These are phyloP conservation scores for Dipodascus albidus DNA, from an alignment of 805 yeast species.

Conservation along the genomic window DNA sequence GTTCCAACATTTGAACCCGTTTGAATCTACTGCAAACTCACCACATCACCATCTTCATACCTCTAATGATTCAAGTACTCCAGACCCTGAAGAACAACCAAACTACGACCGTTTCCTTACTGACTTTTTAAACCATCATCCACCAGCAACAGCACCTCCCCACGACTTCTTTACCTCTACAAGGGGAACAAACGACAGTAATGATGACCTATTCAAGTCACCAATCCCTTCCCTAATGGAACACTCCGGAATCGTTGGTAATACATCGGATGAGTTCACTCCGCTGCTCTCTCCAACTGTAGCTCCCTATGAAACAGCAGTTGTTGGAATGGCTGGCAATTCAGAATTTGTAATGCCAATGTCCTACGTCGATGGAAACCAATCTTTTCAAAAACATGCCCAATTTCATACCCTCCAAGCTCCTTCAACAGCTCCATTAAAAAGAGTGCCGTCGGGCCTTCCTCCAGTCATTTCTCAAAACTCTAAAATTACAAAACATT, in stretches of 20 bases:
- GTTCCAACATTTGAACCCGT: neutral
- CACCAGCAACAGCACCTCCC: neutral
- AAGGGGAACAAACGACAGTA: neutral
- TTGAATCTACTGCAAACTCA: neutral
- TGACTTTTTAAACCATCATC: neutral
- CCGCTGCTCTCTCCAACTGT: constrained; percentile 71
- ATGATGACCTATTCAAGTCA: neutral
- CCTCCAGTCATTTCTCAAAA: neutral
- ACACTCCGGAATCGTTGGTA: neutral
- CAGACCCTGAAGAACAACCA: neutral
- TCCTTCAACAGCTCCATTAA: too few relatives aligned
- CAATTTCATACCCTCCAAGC: neutral
- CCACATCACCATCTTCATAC: neutral
- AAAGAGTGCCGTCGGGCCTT: neutral
- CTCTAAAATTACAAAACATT: constrained; percentile 10
- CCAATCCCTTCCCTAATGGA: neutral
- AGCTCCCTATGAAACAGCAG: constrained; percentile 39
- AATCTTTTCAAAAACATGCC: neutral
- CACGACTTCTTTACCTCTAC: neutral
- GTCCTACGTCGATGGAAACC: constrained; percentile 3
- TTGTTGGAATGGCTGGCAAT: constrained; percentile 4
- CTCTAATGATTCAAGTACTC: neutral
- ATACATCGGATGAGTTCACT: constrained; percentile 33
- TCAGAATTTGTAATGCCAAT: constrained; percentile 16
- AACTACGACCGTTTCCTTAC: neutral